phyloP scores from a whole-genome alignment of 805 yeast species.

The Saitoella complicata region DNA sequence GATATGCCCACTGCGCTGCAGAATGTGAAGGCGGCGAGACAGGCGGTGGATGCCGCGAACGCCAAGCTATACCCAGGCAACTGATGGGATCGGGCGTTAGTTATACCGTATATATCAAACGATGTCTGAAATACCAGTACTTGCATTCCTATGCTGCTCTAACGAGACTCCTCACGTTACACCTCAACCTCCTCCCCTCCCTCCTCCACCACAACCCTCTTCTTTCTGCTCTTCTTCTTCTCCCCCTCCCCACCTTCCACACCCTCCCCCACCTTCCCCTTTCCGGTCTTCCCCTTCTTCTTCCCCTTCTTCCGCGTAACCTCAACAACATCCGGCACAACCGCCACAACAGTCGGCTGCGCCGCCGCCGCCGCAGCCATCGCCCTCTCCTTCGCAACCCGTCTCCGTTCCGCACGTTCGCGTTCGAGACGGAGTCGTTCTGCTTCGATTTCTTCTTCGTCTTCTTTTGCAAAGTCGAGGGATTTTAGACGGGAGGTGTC shows the following conservation, averaged over 20 bases:
- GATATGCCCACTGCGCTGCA: slow-evolving; percentile 4
- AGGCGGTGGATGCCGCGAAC: slow-evolving; percentile 18
- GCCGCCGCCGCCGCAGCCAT: slow-evolving; percentile 4
- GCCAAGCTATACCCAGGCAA: background rate
- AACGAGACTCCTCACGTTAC: no score
- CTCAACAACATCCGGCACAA: slow-evolving; percentile 4
- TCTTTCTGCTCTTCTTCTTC: slow-evolving; percentile 10
- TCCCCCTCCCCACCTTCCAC: no score
- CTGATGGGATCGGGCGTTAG: no score
- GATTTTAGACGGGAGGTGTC: slow-evolving; percentile 9
- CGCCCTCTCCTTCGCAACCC: slow-evolving; percentile 9
- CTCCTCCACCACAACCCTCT: background rate
- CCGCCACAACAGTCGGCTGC: slow-evolving; percentile 10
- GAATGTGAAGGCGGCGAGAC: slow-evolving; percentile 12
- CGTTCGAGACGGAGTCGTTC: slow-evolving; percentile 10
- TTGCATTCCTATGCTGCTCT: no score
- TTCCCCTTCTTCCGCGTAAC: slow-evolving; percentile 9
- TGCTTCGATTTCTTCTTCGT: slow-evolving; percentile 7
- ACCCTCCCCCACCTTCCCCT: slow-evolving; percentile 5
- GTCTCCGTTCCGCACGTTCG: slow-evolving; percentile 9
- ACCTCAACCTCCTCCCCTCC: no score
- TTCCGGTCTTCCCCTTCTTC: slow-evolving; percentile 9
- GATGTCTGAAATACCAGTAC: no score
- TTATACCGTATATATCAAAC: no score
- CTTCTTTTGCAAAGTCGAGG: slow-evolving; percentile 10